Conservation (phyloP, 495 filamentous ascomycete genomes). For the Astrocystis sublimbata region DNA sequence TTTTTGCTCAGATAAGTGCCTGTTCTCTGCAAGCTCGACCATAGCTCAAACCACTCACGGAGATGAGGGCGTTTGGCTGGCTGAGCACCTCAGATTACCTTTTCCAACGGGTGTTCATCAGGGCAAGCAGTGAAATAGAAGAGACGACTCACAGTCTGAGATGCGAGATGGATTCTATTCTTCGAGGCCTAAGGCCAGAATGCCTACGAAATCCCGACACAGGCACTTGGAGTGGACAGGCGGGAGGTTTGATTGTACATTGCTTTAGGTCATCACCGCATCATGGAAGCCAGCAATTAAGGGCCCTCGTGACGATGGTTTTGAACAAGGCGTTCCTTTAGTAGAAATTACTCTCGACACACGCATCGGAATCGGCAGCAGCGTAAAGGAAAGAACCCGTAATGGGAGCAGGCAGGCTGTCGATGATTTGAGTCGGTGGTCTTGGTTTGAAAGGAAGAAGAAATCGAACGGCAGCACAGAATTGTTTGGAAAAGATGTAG, state of each 20-base stretch:
- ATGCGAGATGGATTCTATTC: too few species aligned
- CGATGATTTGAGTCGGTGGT: conserved; percentile 96
- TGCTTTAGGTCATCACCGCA: conserved; percentile 93
- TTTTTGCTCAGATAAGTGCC: conserved; percentile 18
- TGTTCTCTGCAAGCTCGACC: conserved; percentile 19
- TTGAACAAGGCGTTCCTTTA: conserved; percentile 80
- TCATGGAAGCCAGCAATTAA: conserved; percentile 81
- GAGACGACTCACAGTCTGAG: neutral
- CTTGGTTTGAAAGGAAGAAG: conserved; percentile 54
- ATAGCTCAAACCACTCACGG: neutral
- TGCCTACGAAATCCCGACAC: neutral
- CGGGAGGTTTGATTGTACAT: conserved; percentile 39
- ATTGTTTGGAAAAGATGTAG: conserved; percentile 18
- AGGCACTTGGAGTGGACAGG: neutral
- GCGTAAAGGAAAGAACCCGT: conserved; percentile 51
- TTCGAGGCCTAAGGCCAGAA: neutral
- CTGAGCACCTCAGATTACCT: conserved; percentile 21
- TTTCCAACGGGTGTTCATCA: conserved; percentile 15
- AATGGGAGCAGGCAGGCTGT: conserved; percentile 56
- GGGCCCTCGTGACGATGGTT: conserved; percentile 99
- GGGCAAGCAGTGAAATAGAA: conserved; percentile 1
- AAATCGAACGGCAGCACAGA: conserved; percentile 14
- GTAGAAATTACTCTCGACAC: conserved; percentile 67
- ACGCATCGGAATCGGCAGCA: conserved; percentile 85
- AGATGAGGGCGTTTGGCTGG: neutral